These are phyloP conservation scores for Eruca vesicaria DNA, from an alignment of 441 rosid species.

Conservation along the genomic window DNA sequence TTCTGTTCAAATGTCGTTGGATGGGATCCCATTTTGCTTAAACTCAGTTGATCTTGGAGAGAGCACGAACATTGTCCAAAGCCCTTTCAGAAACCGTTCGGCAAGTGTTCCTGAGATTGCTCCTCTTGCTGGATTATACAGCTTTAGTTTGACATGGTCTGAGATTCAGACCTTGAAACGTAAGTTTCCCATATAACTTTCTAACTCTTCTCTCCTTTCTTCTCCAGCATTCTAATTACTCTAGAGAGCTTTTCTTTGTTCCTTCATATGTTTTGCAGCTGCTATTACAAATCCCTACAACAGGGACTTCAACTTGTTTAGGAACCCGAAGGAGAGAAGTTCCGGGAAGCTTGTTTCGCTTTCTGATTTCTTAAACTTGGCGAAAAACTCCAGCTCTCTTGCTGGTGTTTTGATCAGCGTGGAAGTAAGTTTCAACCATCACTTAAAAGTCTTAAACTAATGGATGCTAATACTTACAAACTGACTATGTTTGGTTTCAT, in stretches of 20 bases:
- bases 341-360: constrained; percentile 51
- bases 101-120: constrained; percentile 43
- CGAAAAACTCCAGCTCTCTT: constrained; percentile 49
- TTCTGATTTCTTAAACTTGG: constrained; percentile 61
- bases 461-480: neutral
- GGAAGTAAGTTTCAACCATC: constrained; percentile 45
- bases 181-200: constrained; percentile 39
- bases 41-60: constrained; percentile 55
- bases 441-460: neutral
- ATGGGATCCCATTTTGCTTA: constrained; percentile 63
- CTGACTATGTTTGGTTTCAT: neutral
- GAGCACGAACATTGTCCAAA: constrained; percentile 44
- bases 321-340: constrained; percentile 56
- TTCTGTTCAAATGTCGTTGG: constrained; percentile 73
- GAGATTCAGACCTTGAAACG: constrained; percentile 57
- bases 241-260: neutral
- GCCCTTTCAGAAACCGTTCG: constrained; percentile 39
- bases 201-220: neutral
- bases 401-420: constrained; percentile 63
- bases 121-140: constrained; percentile 39
- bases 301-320: neutral
- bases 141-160: constrained; percentile 64
- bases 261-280: constrained; percentile 42
- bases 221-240: neutral
- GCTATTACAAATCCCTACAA: constrained; percentile 48